phyloP scores from a whole-genome alignment of 371 early-diverging fungal genomes.

The Circinella umbellata region DNA sequence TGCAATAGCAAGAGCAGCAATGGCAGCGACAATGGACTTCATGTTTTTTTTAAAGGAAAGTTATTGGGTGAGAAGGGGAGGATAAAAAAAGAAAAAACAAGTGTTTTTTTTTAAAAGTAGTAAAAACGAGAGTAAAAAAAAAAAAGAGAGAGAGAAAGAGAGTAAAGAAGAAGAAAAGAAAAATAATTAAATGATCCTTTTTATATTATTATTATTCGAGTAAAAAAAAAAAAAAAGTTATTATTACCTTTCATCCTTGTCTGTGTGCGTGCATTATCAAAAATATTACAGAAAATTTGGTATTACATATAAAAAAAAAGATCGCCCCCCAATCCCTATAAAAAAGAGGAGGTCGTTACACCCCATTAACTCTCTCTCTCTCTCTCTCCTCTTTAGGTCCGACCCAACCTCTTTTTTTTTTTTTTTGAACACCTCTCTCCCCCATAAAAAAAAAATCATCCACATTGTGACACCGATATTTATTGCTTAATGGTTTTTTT shows the following conservation, averaged over 20 bases:
- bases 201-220: background rate
- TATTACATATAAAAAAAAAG: background rate
- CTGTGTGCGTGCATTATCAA: too few species aligned
- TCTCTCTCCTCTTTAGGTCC: background rate
- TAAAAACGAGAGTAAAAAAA: background rate
- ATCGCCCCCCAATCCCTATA: background rate
- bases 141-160: background rate
- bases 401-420: background rate
- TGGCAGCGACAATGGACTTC: slow-evolving; percentile 31
- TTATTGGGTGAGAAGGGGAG: background rate
- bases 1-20: slow-evolving; percentile 26
- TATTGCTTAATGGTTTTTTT: background rate
- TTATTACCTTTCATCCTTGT: background rate
- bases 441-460: background rate
- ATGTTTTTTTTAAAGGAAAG: slow-evolving; percentile 2
- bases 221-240: too few species aligned
- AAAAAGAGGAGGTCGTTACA: too few species aligned
- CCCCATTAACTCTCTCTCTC: background rate
- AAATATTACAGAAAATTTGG: background rate
- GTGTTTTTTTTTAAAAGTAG: background rate
- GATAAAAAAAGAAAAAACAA: background rate
- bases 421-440: too few species aligned
- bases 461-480: background rate
- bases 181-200: background rate
- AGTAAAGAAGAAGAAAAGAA: background rate